Evolutionary conservation across 83 land plant genomes (phyloP).

Genomic region (Isoetes engelmannii): DNA sequence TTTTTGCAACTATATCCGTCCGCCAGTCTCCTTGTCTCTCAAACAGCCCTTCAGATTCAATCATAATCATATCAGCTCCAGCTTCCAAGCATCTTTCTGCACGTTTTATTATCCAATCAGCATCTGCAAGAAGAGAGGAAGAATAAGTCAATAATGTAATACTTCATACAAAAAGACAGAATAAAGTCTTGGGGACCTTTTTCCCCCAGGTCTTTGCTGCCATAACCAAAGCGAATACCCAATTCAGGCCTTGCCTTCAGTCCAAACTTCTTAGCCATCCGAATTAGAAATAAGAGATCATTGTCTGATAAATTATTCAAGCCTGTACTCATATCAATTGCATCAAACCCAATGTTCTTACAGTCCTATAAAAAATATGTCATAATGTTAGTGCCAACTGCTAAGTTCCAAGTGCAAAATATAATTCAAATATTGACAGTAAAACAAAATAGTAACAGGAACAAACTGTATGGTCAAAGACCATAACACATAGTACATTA

Average conservation of each 20-base stretch:
- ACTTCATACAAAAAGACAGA: neutral
- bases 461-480: too few species aligned
- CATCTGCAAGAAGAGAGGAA: conserved; percentile 19
- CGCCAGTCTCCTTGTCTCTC: conserved; percentile 41
- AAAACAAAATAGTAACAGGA: neutral
- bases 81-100: conserved; percentile 91
- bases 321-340: conserved; percentile 58
- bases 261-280: conserved; percentile 56
- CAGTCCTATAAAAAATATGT: conserved; percentile 46
- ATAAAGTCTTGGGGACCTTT: neutral
- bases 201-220: conserved; percentile 27
- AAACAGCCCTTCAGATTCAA: conserved; percentile 74
- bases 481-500: too few species aligned
- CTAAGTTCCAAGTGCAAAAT: too few species aligned
- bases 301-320: conserved; percentile 61
- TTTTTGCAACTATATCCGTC: conserved; percentile 66
- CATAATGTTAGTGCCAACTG: too few species aligned
- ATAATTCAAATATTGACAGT: neutral
- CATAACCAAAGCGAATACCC: conserved; percentile 43
- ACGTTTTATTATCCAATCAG: conserved; percentile 55
- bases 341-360: conserved; percentile 82
- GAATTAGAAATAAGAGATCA: conserved; percentile 54
- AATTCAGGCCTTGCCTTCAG: conserved; percentile 79
- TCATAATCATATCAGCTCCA: conserved; percentile 91
- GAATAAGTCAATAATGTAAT: neutral